Base-by-base conservation (phyloP, 2,329 filamentous ascomycete genomes). In the Fusarium subtropicale region DNA sequence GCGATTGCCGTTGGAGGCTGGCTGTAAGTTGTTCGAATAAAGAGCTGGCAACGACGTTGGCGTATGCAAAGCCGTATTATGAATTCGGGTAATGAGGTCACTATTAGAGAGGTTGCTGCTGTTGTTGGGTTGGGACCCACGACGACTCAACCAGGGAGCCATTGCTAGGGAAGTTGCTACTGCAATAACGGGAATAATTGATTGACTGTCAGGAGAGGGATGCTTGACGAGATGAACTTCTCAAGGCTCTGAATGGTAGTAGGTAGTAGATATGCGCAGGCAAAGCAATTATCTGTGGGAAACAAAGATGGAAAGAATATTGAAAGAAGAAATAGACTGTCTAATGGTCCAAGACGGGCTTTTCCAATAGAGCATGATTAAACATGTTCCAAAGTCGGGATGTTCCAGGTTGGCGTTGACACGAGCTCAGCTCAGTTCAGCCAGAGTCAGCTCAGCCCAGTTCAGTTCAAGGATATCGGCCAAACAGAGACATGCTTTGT, bases 81-180 rank as follows among this genome's bases (percentile, higher is more conserved):
- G 80, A 57, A 81, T 73, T 59, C 76, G 78, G 51, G 75, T 76
- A 68, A 81, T 75, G 64, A 80, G 76, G 56, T 81, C 77, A 70
- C 70, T 44, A 34, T 63, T 52, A 51, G 71, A 71, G 41, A 26
- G 22, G 45, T 66, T 60, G 59, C 48, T 41, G 48, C 24, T 51
- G 24, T 68, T 73, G 72, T 68, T 75, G 67, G 74, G 71, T 62
- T 74, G 75, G 53, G 75, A 74, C 62, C 74, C 75, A 64, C 71
- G 73, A 65, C 73, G 76, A 66, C 60, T 73, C 59, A 70, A 66
- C 71, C 74, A 75, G 70, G 76, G 76, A 74, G 78, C 74, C 79
- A 80, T 80, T 67, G 68, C 67, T 60, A 71, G 55, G 54, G 53
- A 57, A 66, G 60, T 30, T 62, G 59, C 68, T 59, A 62, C 48